Evolutionary conservation across 768 basidiomycete species (phyloP).

Genomic region (Daedaleopsis nitida): DNA sequence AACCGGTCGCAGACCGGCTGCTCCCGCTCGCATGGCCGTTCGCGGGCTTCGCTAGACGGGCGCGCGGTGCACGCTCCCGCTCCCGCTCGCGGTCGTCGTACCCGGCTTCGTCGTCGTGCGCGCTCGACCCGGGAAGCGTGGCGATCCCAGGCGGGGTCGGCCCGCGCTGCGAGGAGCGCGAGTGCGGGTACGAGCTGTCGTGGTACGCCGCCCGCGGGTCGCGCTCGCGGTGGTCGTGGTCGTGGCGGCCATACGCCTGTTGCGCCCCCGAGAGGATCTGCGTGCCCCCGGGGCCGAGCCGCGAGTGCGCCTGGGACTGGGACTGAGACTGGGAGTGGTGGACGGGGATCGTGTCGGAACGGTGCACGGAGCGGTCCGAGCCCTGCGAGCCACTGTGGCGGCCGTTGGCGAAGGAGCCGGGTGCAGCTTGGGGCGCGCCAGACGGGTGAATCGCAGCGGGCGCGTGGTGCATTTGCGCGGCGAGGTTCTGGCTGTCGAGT

Average conservation of each 20-base stretch:
- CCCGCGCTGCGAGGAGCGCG: conserved; percentile 8
- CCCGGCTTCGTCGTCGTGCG: conserved; percentile 27
- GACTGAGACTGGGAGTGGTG: conserved; percentile 24
- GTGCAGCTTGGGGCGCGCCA: conserved; percentile 20
- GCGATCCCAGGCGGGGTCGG: conserved; percentile 30
- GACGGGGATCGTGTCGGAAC: conserved; percentile 28
- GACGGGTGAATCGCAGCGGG: conserved; percentile 30
- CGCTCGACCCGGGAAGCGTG: conserved; percentile 25
- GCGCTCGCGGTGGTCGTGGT: conserved; percentile 20
- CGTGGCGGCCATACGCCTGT: conserved; percentile 13
- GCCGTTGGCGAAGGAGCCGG: conserved; percentile 19
- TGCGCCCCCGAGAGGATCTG: conserved; percentile 19
- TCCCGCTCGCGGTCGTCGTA: conserved; percentile 12
- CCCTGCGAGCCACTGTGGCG: conserved; percentile 9
- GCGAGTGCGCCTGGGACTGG: conserved; percentile 6
- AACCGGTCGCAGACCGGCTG: conserved; percentile 17
- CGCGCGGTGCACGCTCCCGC: background rate
- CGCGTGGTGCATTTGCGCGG: conserved; percentile 21
- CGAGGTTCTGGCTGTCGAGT: conserved; percentile 42
- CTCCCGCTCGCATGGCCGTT: conserved; percentile 12
- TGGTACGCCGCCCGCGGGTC: conserved; percentile 20
- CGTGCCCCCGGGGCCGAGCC: conserved; percentile 28
- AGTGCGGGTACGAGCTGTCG: conserved; percentile 1
- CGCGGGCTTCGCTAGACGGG: background rate
- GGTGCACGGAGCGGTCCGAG: conserved; percentile 23